Evolutionary conservation across 768 basidiomycete genomes (phyloP).

Genomic region (Asterophora lycoperdoides): DNA sequence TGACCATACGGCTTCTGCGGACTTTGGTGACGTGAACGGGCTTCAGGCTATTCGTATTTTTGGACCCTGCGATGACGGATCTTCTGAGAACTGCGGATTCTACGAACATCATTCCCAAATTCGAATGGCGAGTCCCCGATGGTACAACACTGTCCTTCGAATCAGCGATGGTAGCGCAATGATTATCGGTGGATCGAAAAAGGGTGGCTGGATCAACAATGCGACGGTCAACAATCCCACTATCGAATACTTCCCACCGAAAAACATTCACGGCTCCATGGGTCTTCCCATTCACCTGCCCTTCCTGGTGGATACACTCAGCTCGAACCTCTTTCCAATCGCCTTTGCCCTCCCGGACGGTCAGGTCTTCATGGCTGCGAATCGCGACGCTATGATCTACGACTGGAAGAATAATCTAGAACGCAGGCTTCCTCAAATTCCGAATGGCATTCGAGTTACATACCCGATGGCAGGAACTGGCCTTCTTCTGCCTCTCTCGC

Average conservation of each 20-base stretch:
- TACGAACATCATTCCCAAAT: constrained; percentile 61
- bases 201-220: constrained; percentile 87
- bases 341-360: constrained; percentile 70
- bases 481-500: constrained; percentile 66
- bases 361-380: constrained; percentile 71
- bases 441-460: constrained; percentile 75
- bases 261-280: constrained; percentile 60
- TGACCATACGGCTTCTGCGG: constrained; percentile 56
- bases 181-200: constrained; percentile 77
- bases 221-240: constrained; percentile 78
- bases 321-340: constrained; percentile 81
- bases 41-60: constrained; percentile 71
- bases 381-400: constrained; percentile 76
- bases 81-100: constrained; percentile 51
- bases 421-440: constrained; percentile 57
- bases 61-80: constrained; percentile 53
- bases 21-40: constrained; percentile 75
- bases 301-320: constrained; percentile 68
- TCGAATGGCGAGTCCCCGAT: constrained; percentile 73
- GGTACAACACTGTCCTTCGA: constrained; percentile 74
- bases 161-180: constrained; percentile 76
- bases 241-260: constrained; percentile 79
- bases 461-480: constrained; percentile 81
- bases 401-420: constrained; percentile 67
- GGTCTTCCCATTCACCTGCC: constrained; percentile 61